Conservation (phyloP, 2,329 filamentous ascomycete genomes). For the Diaporthe sp. region DNA sequence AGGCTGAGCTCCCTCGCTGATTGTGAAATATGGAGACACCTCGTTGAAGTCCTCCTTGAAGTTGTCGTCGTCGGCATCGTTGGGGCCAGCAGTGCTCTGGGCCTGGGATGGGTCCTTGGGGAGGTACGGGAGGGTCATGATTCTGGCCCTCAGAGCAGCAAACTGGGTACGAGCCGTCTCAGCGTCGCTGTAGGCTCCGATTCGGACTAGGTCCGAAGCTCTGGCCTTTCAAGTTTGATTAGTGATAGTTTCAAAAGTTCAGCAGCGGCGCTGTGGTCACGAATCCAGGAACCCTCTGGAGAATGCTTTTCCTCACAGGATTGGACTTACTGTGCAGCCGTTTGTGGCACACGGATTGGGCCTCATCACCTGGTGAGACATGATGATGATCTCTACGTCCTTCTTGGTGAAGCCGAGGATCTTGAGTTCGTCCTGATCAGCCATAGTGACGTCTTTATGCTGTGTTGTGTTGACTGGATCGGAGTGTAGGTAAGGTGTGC, state of each 20-base stretch:
- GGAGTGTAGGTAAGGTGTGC: not conserved
- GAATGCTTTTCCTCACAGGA: not conserved
- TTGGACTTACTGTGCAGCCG: not conserved
- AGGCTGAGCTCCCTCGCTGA: not conserved
- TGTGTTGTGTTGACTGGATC: not conserved
- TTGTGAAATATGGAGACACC: not conserved
- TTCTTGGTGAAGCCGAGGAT: constrained; percentile 4
- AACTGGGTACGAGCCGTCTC: not conserved
- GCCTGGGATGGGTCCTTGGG: not conserved
- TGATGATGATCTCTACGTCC: constrained; percentile 6
- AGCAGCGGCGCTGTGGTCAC: not conserved
- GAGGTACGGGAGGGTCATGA: not conserved
- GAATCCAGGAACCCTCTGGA: not conserved
- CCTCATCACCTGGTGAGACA: not conserved
- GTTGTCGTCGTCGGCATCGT: not conserved
- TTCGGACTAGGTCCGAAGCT: not conserved
- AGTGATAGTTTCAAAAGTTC: not conserved
- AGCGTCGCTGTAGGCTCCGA: not conserved
- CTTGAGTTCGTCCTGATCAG: not conserved
- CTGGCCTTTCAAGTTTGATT: not conserved
- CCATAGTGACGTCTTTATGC: not conserved
- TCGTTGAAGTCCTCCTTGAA: not conserved
- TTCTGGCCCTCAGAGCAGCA: not conserved
- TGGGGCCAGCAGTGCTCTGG: not conserved
- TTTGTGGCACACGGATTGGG: not conserved